Percentiles rank a stretch among this genome's conserved stretches.
Evolutionary conservation across 1,139 yeast species (phyloP).

Genomic region (Candida gigantensis): DNA sequence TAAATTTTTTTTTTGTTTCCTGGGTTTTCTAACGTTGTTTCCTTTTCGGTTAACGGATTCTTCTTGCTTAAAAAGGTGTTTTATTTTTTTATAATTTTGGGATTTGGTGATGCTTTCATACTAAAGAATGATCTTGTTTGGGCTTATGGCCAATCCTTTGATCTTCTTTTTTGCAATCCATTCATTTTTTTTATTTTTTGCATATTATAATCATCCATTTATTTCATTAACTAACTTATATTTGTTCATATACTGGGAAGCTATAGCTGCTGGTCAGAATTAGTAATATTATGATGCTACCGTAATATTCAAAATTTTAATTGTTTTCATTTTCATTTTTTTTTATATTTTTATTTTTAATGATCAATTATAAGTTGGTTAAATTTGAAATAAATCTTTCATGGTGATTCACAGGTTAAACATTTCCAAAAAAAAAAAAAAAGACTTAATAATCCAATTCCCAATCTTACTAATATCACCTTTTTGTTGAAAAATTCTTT

Average conservation of each 20-base stretch:
- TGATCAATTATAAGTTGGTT: not conserved
- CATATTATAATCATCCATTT: not conserved
- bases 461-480: not conserved
- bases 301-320: not conserved
- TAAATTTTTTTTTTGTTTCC: no score
- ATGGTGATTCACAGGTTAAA: conserved; percentile 1
- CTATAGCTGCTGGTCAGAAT: conserved; percentile 10
- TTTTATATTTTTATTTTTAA: no score
- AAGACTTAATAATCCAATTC: no score
- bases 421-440: not conserved
- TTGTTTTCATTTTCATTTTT: not conserved
- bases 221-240: not conserved
- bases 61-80: no score
- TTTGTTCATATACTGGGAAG: not conserved
- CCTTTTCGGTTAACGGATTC: no score
- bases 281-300: conserved; percentile 5
- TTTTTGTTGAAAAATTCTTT: not conserved
- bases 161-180: no score
- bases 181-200: not conserved
- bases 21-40: no score
- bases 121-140: not conserved
- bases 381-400: not conserved
- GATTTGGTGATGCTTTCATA: no score
- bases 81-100: not conserved
- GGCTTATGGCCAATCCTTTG: conserved; percentile 3